Evolutionary conservation across 768 basidiomycete species (phyloP), one percentile per base, ranked within the genome.

Genomic region (Leccinum variicolor): DNA sequence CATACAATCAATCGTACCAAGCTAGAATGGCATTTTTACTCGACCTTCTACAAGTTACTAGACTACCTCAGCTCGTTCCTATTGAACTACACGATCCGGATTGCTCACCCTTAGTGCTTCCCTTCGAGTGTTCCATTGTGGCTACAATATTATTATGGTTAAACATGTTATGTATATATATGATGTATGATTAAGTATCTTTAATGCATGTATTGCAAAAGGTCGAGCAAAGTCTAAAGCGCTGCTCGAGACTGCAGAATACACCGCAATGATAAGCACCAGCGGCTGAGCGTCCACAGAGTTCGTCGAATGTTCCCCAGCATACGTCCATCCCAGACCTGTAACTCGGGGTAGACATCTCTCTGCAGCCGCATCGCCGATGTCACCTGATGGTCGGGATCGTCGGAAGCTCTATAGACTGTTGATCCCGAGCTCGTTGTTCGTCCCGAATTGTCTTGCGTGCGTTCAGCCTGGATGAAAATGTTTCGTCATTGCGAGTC

Each of bases 361-460:
- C 46, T 15, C 25, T 25, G 14, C 8, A 47, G 10, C 23, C 8
- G 6, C 21, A 47, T 9, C 25, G 9, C 7, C 15, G 15, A 28
- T 2, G 1, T 48, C 26, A 48, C 17, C 47, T 14, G 25, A 48
- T 48, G 4, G 25, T 48, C 9, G 25, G 14, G 47, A 48, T 48
- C 7, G 47, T 28, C 15, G 47, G 47, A 48, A 48, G 47, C 25
- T 48, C 25, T 17, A 48, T 48, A 9, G 47, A 26, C 8, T 29
- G 26, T 43, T 53, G 31, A 5, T 26, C 47, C 3, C 5, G 6
- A 14, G 53, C 61, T 52, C 50, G 52, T 23, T 45, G 56, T 34
- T 50, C 55, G 1, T 68, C 66, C 11, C 66, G 68, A n/a, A 65
- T 65, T 11, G 36, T 6, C 51, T 59, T 55, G 29, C 65, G 57